These are phyloP conservation scores for Diplodia mutila DNA, from an alignment of 2,329 filamentous ascomycete species.

Conservation along the genomic window DNA sequence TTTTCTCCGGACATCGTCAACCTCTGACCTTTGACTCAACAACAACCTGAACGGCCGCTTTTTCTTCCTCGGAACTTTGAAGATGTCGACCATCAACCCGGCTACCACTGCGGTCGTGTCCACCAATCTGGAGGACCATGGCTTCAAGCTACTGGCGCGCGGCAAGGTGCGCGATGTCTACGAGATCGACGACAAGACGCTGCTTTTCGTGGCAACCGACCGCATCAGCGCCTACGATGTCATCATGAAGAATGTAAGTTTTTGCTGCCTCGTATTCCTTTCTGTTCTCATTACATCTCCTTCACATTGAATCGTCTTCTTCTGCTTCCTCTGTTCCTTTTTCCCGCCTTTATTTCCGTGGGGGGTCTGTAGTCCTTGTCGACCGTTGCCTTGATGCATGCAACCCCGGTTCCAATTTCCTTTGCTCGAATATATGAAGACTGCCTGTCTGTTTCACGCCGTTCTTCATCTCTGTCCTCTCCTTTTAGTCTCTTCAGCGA, in stretches of 20 bases:
- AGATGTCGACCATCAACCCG: constrained; percentile 33
- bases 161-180: constrained; percentile 86
- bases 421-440: no score
- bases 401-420: neutral
- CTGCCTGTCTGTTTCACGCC: no score
- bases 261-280: constrained; percentile 26
- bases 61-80: neutral
- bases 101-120: constrained; percentile 29
- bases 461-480: neutral
- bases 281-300: neutral
- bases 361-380: no score
- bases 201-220: constrained; percentile 85
- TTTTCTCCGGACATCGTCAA: constrained; percentile 4
- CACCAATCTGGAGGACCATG: constrained; percentile 41
- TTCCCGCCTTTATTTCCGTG: neutral
- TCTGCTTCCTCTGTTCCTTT: neutral
- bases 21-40: constrained; percentile 13
- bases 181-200: constrained; percentile 67
- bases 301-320: neutral
- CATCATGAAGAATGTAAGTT: constrained; percentile 73
- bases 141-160: constrained; percentile 55
- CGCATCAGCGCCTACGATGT: constrained; percentile 96
- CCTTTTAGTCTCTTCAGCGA: neutral
- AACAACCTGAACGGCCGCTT: neutral
- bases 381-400: neutral